phyloP scores from a whole-genome alignment of 495 filamentous ascomycete genomes.

The Penicillium canariense region DNA sequence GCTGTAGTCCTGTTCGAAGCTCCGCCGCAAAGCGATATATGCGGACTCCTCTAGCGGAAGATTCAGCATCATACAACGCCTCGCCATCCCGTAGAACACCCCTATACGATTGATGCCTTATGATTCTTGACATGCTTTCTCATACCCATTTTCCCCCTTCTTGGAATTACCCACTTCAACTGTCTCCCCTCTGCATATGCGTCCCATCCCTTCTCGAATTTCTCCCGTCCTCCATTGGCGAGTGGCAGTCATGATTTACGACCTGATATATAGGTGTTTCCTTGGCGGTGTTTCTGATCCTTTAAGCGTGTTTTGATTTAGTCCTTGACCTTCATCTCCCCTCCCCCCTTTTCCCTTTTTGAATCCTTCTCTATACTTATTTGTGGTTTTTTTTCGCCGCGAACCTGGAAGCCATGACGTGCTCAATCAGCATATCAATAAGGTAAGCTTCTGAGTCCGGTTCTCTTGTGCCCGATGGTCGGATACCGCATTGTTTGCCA shows the following conservation, averaged over 20 bases:
- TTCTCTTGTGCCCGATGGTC: too few species aligned
- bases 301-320: not conserved
- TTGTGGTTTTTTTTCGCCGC: not conserved
- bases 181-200: not conserved
- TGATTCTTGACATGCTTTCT: not conserved
- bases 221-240: not conserved
- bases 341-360: not conserved
- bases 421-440: too few species aligned
- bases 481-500: too few species aligned
- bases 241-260: not conserved
- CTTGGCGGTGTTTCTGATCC: not conserved
- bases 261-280: not conserved
- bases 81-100: slow-evolving; percentile 17
- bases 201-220: not conserved
- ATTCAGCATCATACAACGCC: slow-evolving; percentile 11
- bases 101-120: slow-evolving; percentile 17
- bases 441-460: too few species aligned
- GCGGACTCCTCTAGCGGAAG: slow-evolving; percentile 14
- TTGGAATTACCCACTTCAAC: too few species aligned
- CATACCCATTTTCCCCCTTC: not conserved
- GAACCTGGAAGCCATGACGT: too few species aligned
- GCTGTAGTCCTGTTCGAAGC: slow-evolving; percentile 18
- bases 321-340: not conserved
- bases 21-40: slow-evolving; percentile 22
- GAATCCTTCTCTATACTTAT: not conserved